Percentiles rank a stretch among this genome's conserved stretches.
These are phyloP conservation scores for Simplicillium aogashimaense DNA, from an alignment of 2,329 filamentous ascomycete genomes.

Conservation along the genomic window DNA sequence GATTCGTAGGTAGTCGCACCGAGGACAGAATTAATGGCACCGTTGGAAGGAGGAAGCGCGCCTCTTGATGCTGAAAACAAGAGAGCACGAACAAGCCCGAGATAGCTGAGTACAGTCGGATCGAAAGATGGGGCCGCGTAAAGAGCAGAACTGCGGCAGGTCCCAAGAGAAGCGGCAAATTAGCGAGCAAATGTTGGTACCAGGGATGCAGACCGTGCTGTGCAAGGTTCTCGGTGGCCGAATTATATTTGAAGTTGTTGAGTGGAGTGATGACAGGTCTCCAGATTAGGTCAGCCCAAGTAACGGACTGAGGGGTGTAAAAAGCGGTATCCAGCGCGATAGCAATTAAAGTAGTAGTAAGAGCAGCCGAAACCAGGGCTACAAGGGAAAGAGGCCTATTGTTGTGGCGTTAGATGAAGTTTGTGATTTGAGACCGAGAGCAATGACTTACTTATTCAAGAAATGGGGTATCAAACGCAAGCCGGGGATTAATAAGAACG, in stretches of 20 bases:
- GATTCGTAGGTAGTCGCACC: constrained; percentile 51
- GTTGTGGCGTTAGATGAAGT: not conserved
- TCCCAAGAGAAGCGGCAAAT: constrained; percentile 60
- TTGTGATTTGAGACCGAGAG: not conserved
- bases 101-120: constrained; percentile 62
- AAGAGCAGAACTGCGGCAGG: constrained; percentile 56
- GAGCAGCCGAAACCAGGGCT: constrained; percentile 53
- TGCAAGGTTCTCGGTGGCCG: constrained; percentile 58
- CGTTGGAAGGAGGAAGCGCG: constrained; percentile 66
- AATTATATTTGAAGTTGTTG: constrained; percentile 72
- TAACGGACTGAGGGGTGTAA: constrained; percentile 56
- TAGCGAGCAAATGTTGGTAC: constrained; percentile 66
- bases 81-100: constrained; percentile 63
- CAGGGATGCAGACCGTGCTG: constrained; percentile 68
- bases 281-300: constrained; percentile 52
- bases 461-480: constrained; percentile 81
- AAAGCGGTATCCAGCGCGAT: constrained; percentile 79
- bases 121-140: constrained; percentile 43
- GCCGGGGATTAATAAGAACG: constrained; percentile 78
- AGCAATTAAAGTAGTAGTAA: constrained; percentile 61
- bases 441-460: constrained; percentile 55
- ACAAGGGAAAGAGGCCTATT: constrained; percentile 49
- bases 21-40: constrained; percentile 71
- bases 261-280: constrained; percentile 65
- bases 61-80: constrained; percentile 69